These are phyloP conservation scores for Sporobolomyces roseus DNA, from an alignment of 768 basidiomycete species.

Conservation along the genomic window DNA sequence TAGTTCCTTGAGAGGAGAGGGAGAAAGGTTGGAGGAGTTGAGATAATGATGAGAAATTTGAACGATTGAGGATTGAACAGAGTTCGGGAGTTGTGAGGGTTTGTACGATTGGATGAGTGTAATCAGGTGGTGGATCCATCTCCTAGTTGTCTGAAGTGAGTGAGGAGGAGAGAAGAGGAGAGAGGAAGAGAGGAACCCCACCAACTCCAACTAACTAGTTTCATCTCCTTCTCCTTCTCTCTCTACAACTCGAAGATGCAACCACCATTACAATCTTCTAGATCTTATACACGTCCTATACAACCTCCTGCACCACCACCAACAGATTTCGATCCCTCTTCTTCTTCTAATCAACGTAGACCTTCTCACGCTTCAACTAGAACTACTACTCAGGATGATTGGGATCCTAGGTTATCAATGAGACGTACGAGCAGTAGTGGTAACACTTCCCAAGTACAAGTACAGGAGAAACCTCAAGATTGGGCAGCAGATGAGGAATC, in stretches of 20 bases:
- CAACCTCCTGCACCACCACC: neutral
- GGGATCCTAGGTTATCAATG: conserved; percentile 9
- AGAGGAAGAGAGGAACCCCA: neutral
- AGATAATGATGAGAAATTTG: conserved; percentile 1
- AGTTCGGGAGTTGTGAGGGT: conserved; percentile 3
- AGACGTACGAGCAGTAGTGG: neutral
- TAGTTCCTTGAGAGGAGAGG: no score
- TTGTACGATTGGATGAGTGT: neutral
- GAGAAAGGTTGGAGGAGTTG: no score
- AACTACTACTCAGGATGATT: neutral
- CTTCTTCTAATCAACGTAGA: neutral
- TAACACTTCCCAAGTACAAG: no score
- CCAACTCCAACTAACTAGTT: neutral
- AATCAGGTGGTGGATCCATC: neutral
- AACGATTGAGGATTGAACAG: neutral
- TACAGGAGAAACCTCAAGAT: neutral
- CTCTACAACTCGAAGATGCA: neutral
- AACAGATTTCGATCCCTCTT: conserved; percentile 1
- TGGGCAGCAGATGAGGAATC: conserved; percentile 33
- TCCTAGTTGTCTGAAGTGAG: no score
- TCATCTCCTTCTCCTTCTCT: neutral
- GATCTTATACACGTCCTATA: conserved; percentile 1
- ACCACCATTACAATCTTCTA: conserved; percentile 5
- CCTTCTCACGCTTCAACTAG: neutral
- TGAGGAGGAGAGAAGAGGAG: neutral